A percentile compares a stretch with the other conserved stretches of the same genome.
Conservation (phyloP, 495 filamentous ascomycete species). For the Penicillium samsonianum region DNA sequence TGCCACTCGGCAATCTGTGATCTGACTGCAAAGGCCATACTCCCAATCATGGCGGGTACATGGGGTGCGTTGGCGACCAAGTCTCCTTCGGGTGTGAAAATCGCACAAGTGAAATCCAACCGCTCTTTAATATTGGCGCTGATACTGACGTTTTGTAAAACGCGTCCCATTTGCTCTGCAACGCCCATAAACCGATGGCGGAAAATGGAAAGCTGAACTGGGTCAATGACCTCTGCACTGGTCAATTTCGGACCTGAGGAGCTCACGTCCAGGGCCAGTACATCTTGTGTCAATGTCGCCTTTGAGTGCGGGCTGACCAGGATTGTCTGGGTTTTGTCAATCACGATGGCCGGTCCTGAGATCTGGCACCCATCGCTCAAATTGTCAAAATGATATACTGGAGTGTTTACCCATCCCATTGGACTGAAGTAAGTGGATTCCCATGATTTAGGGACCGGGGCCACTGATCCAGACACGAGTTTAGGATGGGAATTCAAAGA, state of each 20-base stretch:
- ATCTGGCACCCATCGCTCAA: slow-evolving; percentile 68
- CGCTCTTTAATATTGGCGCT: slow-evolving; percentile 44
- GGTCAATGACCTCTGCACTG: slow-evolving; percentile 48
- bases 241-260: slow-evolving; percentile 63
- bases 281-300: slow-evolving; percentile 53
- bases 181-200: slow-evolving; percentile 70
- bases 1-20: slow-evolving; percentile 83
- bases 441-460: slow-evolving; percentile 49
- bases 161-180: slow-evolving; percentile 43
- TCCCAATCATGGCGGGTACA: slow-evolving; percentile 78
- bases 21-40: slow-evolving; percentile 86
- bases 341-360: slow-evolving; percentile 79
- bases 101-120: slow-evolving; percentile 40
- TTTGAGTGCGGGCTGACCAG: slow-evolving; percentile 74
- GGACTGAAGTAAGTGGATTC: neutral
- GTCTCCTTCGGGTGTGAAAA: slow-evolving; percentile 38
- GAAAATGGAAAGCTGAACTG: slow-evolving; percentile 88
- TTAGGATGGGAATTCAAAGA: slow-evolving; percentile 1
- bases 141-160: slow-evolving; percentile 37
- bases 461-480: neutral
- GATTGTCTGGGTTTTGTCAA: slow-evolving; percentile 90
- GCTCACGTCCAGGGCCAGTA: slow-evolving; percentile 73
- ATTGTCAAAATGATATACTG: slow-evolving; percentile 76
- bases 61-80: slow-evolving; percentile 60
- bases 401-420: slow-evolving; percentile 66